These are phyloP conservation scores for Zygoascus tannicola DNA, from an alignment of 805 yeast species.

Conservation along the genomic window DNA sequence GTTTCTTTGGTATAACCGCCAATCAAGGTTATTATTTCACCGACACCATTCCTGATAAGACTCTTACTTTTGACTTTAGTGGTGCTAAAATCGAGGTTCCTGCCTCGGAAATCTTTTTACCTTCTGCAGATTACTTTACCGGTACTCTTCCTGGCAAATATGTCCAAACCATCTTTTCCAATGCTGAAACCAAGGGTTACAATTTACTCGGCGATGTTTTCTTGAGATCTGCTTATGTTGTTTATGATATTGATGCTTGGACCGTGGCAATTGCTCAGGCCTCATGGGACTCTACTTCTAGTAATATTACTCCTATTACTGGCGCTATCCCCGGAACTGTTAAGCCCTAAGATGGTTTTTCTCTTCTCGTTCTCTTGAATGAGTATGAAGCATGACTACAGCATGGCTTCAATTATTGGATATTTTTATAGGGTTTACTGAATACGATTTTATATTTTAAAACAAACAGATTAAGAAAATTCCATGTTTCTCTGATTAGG, in stretches of 20 bases:
- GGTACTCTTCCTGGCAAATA: slow-evolving; percentile 2
- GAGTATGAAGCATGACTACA: too few species aligned
- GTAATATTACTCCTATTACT: slow-evolving; percentile 22
- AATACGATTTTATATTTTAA: too few species aligned
- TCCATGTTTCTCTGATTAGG: too few species aligned
- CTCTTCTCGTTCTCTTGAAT: too few species aligned
- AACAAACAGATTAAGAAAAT: too few species aligned
- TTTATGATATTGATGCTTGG: slow-evolving; percentile 53
- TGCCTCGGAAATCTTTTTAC: not conserved
- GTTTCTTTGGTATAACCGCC: slow-evolving; percentile 7
- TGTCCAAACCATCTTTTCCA: slow-evolving; percentile 6
- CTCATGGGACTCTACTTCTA: slow-evolving; percentile 16
- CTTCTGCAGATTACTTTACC: not conserved
- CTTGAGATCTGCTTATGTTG: slow-evolving; percentile 54
- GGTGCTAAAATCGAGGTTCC: slow-evolving; percentile 22
- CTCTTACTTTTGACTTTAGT: slow-evolving; percentile 17
- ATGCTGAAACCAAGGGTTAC: slow-evolving; percentile 1
- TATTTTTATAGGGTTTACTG: too few species aligned
- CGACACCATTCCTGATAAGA: not conserved
- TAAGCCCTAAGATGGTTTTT: too few species aligned
- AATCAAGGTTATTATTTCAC: slow-evolving; percentile 4
- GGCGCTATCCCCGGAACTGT: slow-evolving; percentile 24
- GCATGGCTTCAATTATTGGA: too few species aligned
- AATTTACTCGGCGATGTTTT: slow-evolving; percentile 54
- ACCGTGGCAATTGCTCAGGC: slow-evolving; percentile 50